Evolutionary conservation across 495 filamentous ascomycete species (phyloP).

Genomic region (Geoglossum glabrum): DNA sequence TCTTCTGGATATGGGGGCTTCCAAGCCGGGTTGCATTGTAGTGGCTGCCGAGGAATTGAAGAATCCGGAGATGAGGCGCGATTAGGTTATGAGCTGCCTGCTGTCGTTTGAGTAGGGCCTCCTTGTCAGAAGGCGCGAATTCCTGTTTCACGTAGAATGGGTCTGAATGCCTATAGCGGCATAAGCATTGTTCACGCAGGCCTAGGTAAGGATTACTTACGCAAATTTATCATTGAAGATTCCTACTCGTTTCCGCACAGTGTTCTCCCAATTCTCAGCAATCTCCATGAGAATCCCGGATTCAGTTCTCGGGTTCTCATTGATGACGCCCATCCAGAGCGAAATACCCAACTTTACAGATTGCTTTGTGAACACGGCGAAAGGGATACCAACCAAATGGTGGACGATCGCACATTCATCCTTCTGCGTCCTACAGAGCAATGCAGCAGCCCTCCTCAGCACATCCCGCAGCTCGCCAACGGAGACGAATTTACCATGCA

Average conservation of each 20-base stretch:
- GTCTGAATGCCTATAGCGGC: conserved; percentile 41
- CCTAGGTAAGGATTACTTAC: conserved; percentile 19
- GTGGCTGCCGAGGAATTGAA: conserved; percentile 82
- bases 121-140: conserved; percentile 76
- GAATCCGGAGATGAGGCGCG: conserved; percentile 62
- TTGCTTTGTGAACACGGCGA: conserved; percentile 79
- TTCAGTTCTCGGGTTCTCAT: conserved; percentile 81
- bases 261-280: conserved; percentile 68
- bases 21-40: conserved; percentile 77
- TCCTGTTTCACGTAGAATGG: conserved; percentile 83
- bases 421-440: conserved; percentile 54
- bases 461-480: conserved; percentile 57
- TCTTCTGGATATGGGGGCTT: conserved; percentile 53
- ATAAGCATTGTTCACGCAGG: conserved; percentile 12
- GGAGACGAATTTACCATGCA: conserved; percentile 42
- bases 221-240: conserved; percentile 57
- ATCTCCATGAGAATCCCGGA: conserved; percentile 66
- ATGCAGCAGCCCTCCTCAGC: conserved; percentile 59
- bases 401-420: conserved; percentile 60
- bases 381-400: conserved; percentile 78
- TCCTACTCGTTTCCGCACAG: conserved; percentile 51
- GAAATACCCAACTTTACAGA: conserved; percentile 89
- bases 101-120: conserved; percentile 49
- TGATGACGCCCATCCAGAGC: conserved; percentile 88
- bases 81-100: conserved; percentile 59